These are phyloP conservation scores for Penicillium dipodomyicola DNA, from an alignment of 495 filamentous ascomycete species.

Conservation along the genomic window DNA sequence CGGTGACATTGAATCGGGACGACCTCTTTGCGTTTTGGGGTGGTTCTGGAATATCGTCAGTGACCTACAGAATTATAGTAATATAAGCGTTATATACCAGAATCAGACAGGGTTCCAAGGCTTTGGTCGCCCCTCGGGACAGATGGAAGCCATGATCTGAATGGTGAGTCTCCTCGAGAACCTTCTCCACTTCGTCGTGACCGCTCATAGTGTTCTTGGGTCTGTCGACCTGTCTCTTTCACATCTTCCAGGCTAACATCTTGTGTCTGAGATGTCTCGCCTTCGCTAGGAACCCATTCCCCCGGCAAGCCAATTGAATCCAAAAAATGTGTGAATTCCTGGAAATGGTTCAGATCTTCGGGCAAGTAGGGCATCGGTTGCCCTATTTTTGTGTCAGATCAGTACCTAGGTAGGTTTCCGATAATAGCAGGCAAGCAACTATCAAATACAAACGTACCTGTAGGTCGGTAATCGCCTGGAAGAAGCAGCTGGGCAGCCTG, in stretches of 20 bases:
- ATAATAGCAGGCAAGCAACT: neutral
- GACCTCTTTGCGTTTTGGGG: slow-evolving; percentile 27
- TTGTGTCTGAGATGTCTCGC: slow-evolving; percentile 30
- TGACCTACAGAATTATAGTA: neutral
- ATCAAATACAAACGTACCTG: slow-evolving; percentile 15
- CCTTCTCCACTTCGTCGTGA: slow-evolving; percentile 23
- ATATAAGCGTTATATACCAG: slow-evolving; percentile 23
- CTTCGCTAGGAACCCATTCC: slow-evolving; percentile 39
- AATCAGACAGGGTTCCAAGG: slow-evolving; percentile 35
- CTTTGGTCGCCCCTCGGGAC: slow-evolving; percentile 40
- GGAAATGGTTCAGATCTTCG: slow-evolving; percentile 42
- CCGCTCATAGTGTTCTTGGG: slow-evolving; percentile 24
- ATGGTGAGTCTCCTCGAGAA: slow-evolving; percentile 40
- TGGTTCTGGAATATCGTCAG: slow-evolving; percentile 25
- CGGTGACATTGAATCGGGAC: slow-evolving; percentile 34
- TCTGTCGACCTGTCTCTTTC: slow-evolving; percentile 17
- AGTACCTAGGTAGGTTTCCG: neutral
- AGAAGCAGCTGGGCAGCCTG: slow-evolving; percentile 43
- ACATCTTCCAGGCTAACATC: slow-evolving; percentile 26
- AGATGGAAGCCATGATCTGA: slow-evolving; percentile 42
- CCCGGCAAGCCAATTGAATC: slow-evolving; percentile 42
- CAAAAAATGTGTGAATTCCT: slow-evolving; percentile 43
- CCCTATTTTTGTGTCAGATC: slow-evolving; percentile 19
- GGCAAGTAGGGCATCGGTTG: slow-evolving; percentile 36
- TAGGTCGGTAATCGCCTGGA: slow-evolving; percentile 33